Percentiles rank a stretch among this genome's conserved stretches.
Evolutionary conservation across 2,329 filamentous ascomycete genomes (phyloP).

Genomic region (Beauveria sp.): DNA sequence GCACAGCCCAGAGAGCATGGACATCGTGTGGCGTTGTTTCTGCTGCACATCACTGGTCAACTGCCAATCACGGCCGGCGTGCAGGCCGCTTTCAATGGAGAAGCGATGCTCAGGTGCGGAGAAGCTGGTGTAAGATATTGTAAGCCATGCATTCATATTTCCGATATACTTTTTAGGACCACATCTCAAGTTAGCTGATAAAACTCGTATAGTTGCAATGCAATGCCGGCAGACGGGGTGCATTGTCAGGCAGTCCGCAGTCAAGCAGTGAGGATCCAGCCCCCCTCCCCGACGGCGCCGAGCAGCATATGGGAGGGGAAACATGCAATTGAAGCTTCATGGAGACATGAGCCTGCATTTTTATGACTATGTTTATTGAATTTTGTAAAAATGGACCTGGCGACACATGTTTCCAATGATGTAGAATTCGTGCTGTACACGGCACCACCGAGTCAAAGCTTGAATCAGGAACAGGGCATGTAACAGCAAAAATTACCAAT

Average conservation of each 20-base stretch:
- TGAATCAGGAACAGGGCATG: no score
- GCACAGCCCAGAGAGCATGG: background rate
- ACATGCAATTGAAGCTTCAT: background rate
- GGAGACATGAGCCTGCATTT: background rate
- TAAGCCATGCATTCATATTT: background rate
- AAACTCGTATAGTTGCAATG: background rate
- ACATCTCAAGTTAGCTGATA: background rate
- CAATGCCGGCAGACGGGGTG: background rate
- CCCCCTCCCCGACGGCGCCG: background rate
- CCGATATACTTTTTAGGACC: background rate
- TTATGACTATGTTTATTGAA: background rate
- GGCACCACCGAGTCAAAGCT: no score
- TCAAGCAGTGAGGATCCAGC: background rate
- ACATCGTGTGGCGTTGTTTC: background rate
- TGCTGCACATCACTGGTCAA: background rate
- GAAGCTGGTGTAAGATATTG: background rate
- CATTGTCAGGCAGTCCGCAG: background rate
- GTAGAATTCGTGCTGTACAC: no score
- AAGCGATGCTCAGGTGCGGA: background rate
- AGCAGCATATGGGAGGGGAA: background rate
- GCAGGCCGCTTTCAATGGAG: background rate
- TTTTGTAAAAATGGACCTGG: no score
- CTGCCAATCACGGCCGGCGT: background rate
- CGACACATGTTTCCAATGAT: no score
- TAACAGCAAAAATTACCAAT: no score